Evolutionary conservation across 345 rosid genomes (phyloP).

Genomic region (Durio zibethinus): DNA sequence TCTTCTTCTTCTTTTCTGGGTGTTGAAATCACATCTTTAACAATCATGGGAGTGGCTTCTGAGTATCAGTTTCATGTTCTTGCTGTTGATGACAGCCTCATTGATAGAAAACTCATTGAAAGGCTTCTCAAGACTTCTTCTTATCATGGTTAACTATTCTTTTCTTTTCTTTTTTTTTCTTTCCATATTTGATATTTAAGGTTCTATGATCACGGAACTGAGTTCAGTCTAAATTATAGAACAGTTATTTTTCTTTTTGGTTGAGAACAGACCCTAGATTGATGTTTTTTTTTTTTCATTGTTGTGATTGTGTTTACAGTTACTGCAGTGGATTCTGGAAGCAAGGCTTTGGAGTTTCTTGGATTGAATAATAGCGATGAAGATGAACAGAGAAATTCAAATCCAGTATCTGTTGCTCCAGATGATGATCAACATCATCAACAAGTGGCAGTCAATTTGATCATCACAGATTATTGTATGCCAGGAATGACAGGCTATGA

Average conservation of each 20-base stretch:
- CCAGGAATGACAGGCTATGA: slow-evolving; percentile 98
- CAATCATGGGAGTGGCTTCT: slow-evolving; percentile 30
- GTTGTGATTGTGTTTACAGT: slow-evolving; percentile 34
- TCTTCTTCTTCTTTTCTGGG: slow-evolving; percentile 2
- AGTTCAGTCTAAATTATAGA: too few species aligned
- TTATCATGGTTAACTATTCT: slow-evolving; percentile 49
- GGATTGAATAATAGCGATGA: slow-evolving; percentile 38
- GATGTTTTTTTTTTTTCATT: background rate
- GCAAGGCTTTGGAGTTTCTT: slow-evolving; percentile 78
- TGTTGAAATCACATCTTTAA: background rate
- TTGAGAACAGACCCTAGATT: background rate
- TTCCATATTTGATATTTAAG: too few species aligned
- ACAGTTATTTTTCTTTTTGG: too few species aligned
- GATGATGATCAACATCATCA: slow-evolving; percentile 15
- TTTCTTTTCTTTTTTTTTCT: background rate
- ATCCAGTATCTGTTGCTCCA: slow-evolving; percentile 33
- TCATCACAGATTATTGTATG: slow-evolving; percentile 95
- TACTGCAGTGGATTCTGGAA: slow-evolving; percentile 88
- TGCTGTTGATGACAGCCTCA: slow-evolving; percentile 84
- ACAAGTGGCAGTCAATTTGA: slow-evolving; percentile 60
- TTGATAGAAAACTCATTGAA: slow-evolving; percentile 84
- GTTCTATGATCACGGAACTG: too few species aligned
- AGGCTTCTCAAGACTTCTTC: slow-evolving; percentile 82
- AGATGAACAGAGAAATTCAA: slow-evolving; percentile 28
- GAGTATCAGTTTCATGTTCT: slow-evolving; percentile 80